phyloP scores from a whole-genome alignment of 208 protist genomes.

The Trypanosoma theileri region DNA sequence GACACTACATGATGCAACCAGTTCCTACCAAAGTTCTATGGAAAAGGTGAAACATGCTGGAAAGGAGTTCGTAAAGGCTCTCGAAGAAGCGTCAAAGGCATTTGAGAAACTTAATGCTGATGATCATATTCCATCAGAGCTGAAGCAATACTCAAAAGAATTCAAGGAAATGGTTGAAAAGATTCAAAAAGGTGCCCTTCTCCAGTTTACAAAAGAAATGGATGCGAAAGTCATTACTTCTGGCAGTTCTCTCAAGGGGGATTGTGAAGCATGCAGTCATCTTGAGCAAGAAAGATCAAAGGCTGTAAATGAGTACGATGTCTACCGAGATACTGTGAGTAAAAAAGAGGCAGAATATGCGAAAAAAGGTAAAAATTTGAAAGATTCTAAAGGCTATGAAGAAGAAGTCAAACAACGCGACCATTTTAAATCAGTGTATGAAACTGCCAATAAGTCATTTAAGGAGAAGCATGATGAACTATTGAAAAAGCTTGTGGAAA shows the following conservation, averaged over 20 bases:
- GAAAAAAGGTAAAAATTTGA: conserved; percentile 54
- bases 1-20: conserved; percentile 28
- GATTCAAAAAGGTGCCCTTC: conserved; percentile 25
- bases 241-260: conserved; percentile 31
- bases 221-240: conserved; percentile 34
- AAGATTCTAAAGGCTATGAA: conserved; percentile 45
- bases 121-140: conserved; percentile 24
- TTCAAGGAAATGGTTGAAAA: conserved; percentile 37
- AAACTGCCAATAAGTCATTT: conserved; percentile 40
- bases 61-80: conserved; percentile 32
- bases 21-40: conserved; percentile 45
- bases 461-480: conserved; percentile 46
- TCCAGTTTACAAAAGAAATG: conserved; percentile 36
- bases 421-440: conserved; percentile 35
- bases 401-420: conserved; percentile 46
- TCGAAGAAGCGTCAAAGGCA: conserved; percentile 33
- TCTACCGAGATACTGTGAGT: conserved; percentile 45
- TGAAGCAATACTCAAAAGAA: conserved; percentile 29
- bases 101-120: conserved; percentile 40
- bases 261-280: conserved; percentile 48
- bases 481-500: conserved; percentile 25
- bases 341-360: conserved; percentile 55
- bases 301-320: conserved; percentile 54
- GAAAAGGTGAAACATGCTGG: conserved; percentile 39
- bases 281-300: conserved; percentile 47